Conservation (phyloP, 2,329 filamentous ascomycete genomes). For the Gaeumannomyces tritici region DNA sequence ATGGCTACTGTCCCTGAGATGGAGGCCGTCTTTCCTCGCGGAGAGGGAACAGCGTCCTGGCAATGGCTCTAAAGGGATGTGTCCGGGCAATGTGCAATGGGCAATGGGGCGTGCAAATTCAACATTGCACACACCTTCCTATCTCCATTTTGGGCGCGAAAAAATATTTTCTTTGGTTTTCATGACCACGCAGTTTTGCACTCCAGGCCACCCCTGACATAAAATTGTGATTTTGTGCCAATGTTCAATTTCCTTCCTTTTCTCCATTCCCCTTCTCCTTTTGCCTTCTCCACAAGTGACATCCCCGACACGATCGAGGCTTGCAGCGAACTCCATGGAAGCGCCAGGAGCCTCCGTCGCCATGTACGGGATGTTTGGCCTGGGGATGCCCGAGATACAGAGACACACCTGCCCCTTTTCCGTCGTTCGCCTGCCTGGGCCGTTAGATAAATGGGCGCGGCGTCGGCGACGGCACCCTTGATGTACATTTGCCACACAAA, state of each 20-base stretch:
- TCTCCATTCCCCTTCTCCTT: background rate
- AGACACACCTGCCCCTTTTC: background rate
- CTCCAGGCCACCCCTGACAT: background rate
- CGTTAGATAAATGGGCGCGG: background rate
- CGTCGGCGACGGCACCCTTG: background rate
- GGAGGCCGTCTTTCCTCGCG: background rate
- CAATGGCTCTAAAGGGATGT: too few relatives aligned
- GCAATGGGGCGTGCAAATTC: too few relatives aligned
- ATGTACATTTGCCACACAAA: constrained; percentile 1
- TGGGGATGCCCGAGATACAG: background rate
- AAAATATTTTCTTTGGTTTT: background rate
- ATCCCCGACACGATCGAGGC: background rate
- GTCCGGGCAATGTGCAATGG: too few relatives aligned
- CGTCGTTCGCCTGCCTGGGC: background rate
- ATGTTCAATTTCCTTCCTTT: background rate
- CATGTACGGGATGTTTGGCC: too few relatives aligned
- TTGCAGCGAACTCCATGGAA: background rate
- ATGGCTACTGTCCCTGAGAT: background rate
- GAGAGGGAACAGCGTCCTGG: too few relatives aligned
- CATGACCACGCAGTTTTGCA: background rate
- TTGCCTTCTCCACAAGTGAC: background rate
- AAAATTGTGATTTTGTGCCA: background rate
- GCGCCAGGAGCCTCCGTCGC: background rate
- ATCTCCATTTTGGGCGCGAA: background rate
- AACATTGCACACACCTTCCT: background rate